Evolutionary conservation across 140 eudicot species (phyloP).

Genomic region (Oenanthe javanica): DNA sequence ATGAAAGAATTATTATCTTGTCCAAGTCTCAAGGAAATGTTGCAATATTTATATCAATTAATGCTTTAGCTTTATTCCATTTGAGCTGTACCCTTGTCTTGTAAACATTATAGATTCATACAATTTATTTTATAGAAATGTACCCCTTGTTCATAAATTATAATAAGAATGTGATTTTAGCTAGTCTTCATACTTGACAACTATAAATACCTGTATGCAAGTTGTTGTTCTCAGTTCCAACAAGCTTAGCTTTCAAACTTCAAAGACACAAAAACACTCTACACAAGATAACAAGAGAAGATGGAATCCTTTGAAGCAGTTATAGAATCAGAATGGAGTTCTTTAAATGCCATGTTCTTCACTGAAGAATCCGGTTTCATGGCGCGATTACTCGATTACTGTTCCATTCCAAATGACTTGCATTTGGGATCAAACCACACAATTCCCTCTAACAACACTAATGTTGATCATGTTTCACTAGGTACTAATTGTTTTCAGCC

Average conservation of each 20-base stretch:
- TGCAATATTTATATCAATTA: neutral
- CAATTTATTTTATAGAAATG: neutral
- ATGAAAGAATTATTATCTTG: neutral
- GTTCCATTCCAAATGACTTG: constrained; percentile 24
- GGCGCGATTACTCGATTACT: constrained; percentile 46
- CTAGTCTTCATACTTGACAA: neutral
- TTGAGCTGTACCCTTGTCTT: neutral
- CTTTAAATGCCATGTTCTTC: constrained; percentile 31
- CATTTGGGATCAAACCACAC: neutral
- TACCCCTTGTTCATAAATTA: neutral
- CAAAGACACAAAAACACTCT: neutral
- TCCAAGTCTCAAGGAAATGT: neutral
- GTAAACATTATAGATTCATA: neutral
- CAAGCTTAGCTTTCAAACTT: neutral
- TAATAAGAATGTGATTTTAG: neutral
- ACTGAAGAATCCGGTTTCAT: constrained; percentile 48
- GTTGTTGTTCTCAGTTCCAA: neutral
- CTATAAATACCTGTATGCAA: neutral
- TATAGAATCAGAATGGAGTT: constrained; percentile 52
- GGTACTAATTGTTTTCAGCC: constrained; percentile 18
- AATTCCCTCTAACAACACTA: neutral
- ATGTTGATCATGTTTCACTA: constrained; percentile 11
- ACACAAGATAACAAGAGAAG: neutral
- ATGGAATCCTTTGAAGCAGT: constrained; percentile 50
- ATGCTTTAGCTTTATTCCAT: neutral